These are phyloP conservation scores for Magnusiomyces sp. DNA, from an alignment of 1,139 yeast species.

Conservation along the genomic window DNA sequence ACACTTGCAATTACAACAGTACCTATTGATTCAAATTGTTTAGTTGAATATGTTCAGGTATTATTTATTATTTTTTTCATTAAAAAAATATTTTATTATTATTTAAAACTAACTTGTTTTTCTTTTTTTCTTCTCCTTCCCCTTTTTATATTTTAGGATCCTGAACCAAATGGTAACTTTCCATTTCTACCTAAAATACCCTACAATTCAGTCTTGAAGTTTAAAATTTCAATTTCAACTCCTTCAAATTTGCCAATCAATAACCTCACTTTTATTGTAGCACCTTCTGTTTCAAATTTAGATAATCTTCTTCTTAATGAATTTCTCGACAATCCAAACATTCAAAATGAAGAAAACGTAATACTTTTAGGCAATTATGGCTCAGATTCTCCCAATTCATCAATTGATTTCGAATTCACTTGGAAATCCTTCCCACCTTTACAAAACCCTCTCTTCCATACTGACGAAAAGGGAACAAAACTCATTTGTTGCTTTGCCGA, in stretches of 20 bases:
- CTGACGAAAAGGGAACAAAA: slow-evolving; percentile 20
- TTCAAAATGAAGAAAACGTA: slow-evolving; percentile 34
- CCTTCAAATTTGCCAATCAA: slow-evolving; percentile 16
- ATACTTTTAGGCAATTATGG: slow-evolving; percentile 31
- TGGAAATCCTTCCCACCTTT: slow-evolving; percentile 21
- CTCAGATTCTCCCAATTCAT: slow-evolving; percentile 10
- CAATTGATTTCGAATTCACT: slow-evolving; percentile 22
- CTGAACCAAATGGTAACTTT: slow-evolving; percentile 10
- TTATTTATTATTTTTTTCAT: not conserved
- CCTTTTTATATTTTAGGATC: slow-evolving; percentile 6
- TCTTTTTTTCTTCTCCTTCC: slow-evolving; percentile 1
- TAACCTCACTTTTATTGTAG: slow-evolving; percentile 31
- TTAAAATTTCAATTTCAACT: slow-evolving; percentile 17
- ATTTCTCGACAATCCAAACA: slow-evolving; percentile 35
- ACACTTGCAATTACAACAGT: slow-evolving; percentile 6
- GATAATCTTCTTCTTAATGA: slow-evolving; percentile 32
- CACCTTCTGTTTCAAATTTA: slow-evolving; percentile 25
- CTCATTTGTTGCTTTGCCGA: slow-evolving; percentile 32
- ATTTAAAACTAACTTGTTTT: not conserved
- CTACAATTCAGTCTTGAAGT: slow-evolving; percentile 16
- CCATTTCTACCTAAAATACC: slow-evolving; percentile 13
- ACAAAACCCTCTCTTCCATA: slow-evolving; percentile 4
- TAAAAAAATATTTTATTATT: not conserved
- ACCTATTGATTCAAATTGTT: slow-evolving; percentile 10
- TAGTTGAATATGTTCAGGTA: slow-evolving; percentile 17